Evolutionary conservation across 2,329 filamentous ascomycete genomes (phyloP).

Genomic region (Rachicladosporium sp.): DNA sequence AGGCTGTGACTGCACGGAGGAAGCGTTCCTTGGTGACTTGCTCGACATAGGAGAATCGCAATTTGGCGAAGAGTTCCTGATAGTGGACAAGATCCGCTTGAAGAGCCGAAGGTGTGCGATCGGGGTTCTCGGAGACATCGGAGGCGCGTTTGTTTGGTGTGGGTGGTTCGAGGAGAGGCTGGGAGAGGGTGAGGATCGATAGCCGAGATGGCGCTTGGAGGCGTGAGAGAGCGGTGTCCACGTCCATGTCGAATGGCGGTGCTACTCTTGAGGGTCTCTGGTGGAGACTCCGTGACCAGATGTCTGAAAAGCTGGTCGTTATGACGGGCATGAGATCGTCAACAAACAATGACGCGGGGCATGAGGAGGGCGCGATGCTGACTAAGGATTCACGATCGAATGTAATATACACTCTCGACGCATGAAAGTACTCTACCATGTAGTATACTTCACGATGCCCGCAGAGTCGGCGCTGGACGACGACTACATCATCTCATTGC

Average conservation of each 20-base stretch:
- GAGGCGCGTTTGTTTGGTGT: conserved; percentile 45
- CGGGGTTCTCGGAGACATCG: conserved; percentile 54
- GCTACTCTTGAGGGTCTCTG: background rate
- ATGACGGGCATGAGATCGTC: conserved; percentile 2
- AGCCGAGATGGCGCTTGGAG: conserved; percentile 49
- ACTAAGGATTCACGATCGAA: too few species aligned
- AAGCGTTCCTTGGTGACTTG: conserved; percentile 99
- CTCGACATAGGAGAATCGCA: conserved; percentile 94
- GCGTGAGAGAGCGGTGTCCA: conserved; percentile 16
- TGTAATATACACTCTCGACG: too few species aligned
- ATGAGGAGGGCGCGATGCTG: too few species aligned
- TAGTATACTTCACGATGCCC: too few species aligned
- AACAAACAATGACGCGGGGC: too few species aligned
- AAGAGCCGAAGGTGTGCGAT: conserved; percentile 61
- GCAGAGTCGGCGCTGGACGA: conserved; percentile 30
- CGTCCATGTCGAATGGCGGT: conserved; percentile 8
- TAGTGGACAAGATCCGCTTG: conserved; percentile 81
- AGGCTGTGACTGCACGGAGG: conserved; percentile 79
- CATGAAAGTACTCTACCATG: too few species aligned
- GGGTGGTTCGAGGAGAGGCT: conserved; percentile 25
- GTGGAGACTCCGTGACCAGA: too few species aligned
- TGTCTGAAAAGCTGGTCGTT: background rate
- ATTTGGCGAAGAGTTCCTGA: conserved; percentile 87
- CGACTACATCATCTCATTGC: conserved; percentile 66
- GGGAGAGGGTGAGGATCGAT: conserved; percentile 42